Evolutionary conservation across 768 basidiomycete genomes (phyloP), one percentile per base, ranked within the genome.

Genomic region (Pholiota molesta): DNA sequence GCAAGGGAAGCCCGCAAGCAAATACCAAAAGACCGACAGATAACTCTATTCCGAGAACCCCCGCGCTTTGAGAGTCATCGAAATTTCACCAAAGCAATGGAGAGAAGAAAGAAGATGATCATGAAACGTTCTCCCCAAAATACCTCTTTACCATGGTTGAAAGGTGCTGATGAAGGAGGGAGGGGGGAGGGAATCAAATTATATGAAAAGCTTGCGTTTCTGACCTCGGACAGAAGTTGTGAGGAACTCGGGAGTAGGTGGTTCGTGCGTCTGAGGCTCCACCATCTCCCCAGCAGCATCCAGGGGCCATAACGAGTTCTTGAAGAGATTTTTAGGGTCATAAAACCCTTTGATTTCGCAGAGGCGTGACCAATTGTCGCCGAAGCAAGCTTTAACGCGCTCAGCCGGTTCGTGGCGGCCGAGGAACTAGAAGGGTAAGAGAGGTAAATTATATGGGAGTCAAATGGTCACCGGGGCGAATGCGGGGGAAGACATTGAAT

Each of bases 261-360:
- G 89, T 66, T 92, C 91, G 62, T 91, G 89, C 6, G 76, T 78
- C 47, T 82, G 71, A 10, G 86, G 79, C 35, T 85, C 79, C n/a
- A 92, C 78, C 2, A 73, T 73, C 0, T 84, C 74, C 2, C 87
- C 87, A 19, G 80, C 72, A 28, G 80, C 79, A 68, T 89, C 79
- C 60, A 92, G 71, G 19, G 94, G 94, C 92, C 94, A 96, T 69
- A 94, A 86, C 13, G 86, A 83, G 69, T 94, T 89, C 61, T 75
- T 81, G 78, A 95, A 94, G 45, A 96, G 63, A 61, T 89, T 87
- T 44, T 76, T 73, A 0, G 94, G 94, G 70, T 97, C 95, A 67
- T 94, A 91, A 53, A 78, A 75, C 63, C 80, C 76, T 77, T 96
- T 97, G 71, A 95, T 79, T 64, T 84, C 83, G 37, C 79, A 77